Percentiles rank a stretch among this genome's conserved stretches.
Conservation (phyloP, 2,329 filamentous ascomycete species). For the Ophiobolus disseminans region DNA sequence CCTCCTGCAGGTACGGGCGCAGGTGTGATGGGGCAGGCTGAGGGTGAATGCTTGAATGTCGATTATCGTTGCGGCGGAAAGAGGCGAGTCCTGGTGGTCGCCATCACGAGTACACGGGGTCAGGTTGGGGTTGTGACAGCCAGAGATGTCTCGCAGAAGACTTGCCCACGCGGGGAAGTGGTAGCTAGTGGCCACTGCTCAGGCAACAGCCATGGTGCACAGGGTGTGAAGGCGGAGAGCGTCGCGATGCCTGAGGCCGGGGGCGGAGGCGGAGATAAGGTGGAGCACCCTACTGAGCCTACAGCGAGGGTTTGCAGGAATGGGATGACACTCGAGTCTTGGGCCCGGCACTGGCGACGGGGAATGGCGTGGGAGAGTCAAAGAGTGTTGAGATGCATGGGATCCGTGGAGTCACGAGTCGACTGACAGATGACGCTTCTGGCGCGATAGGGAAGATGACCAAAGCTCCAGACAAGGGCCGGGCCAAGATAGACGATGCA, state of each 20-base stretch:
- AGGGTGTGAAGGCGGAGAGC: slow-evolving; percentile 12
- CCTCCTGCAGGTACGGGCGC: slow-evolving; percentile 27
- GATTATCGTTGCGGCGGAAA: slow-evolving; percentile 44
- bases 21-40: slow-evolving; percentile 15
- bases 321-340: slow-evolving; percentile 2
- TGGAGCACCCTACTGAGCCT: slow-evolving; percentile 34
- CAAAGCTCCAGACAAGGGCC: slow-evolving; percentile 24
- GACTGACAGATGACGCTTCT: slow-evolving; percentile 43
- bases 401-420: slow-evolving; percentile 40
- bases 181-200: slow-evolving; percentile 26
- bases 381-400: slow-evolving; percentile 32
- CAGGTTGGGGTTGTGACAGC: slow-evolving; percentile 32
- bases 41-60: slow-evolving; percentile 14
- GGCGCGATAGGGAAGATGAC: slow-evolving; percentile 37
- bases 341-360: slow-evolving; percentile 1
- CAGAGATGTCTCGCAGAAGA: slow-evolving; percentile 38
- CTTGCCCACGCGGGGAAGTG: slow-evolving; percentile 34
- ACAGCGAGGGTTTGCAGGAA: slow-evolving; percentile 19
- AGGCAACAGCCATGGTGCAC: slow-evolving; percentile 48
- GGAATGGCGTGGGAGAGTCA: slow-evolving; percentile 22
- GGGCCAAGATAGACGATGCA: slow-evolving; percentile 17
- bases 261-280: slow-evolving; percentile 40
- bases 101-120: slow-evolving; percentile 48
- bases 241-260: slow-evolving; percentile 20
- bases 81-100: slow-evolving; percentile 42